phyloP scores from a whole-genome alignment of 495 filamentous ascomycete genomes.

The Podospora pseudocomata region DNA sequence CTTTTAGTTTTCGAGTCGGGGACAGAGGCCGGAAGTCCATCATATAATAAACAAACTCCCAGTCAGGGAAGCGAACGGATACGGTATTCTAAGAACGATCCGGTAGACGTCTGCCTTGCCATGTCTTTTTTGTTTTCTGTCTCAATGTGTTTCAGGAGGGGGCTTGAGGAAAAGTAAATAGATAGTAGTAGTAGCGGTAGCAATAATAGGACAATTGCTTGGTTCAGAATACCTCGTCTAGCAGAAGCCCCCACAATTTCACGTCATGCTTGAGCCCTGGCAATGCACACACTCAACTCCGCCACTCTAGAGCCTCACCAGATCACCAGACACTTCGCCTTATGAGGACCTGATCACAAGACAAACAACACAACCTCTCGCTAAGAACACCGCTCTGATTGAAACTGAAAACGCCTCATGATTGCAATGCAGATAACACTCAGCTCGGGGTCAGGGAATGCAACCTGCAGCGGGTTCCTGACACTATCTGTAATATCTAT shows the following conservation, averaged over 20 bases:
- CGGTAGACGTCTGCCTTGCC: not conserved
- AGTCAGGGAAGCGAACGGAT: not conserved
- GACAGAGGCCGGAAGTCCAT: slow-evolving; percentile 11
- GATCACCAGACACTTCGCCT: not conserved
- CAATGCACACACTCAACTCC: not conserved
- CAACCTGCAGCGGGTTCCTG: not conserved
- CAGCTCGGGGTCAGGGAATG: not conserved
- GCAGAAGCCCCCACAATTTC: not conserved
- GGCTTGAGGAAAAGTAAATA: slow-evolving; percentile 17
- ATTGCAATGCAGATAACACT: not conserved
- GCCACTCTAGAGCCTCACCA: not conserved
- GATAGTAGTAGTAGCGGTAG: slow-evolving; percentile 3
- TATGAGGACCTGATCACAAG: not conserved
- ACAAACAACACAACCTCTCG: not conserved
- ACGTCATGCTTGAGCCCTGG: not conserved
- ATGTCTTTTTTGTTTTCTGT: slow-evolving; percentile 10
- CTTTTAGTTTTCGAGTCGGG: slow-evolving; percentile 36
- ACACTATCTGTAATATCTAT: not conserved
- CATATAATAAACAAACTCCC: not conserved
- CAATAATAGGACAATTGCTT: not conserved
- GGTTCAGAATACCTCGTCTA: not conserved
- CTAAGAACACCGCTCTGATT: not conserved
- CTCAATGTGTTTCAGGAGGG: slow-evolving; percentile 9
- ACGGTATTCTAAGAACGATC: not conserved
- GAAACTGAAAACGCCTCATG: not conserved